Base-by-base conservation (phyloP, 495 filamentous ascomycete species). In the Aspergillus saccharolyticus region DNA sequence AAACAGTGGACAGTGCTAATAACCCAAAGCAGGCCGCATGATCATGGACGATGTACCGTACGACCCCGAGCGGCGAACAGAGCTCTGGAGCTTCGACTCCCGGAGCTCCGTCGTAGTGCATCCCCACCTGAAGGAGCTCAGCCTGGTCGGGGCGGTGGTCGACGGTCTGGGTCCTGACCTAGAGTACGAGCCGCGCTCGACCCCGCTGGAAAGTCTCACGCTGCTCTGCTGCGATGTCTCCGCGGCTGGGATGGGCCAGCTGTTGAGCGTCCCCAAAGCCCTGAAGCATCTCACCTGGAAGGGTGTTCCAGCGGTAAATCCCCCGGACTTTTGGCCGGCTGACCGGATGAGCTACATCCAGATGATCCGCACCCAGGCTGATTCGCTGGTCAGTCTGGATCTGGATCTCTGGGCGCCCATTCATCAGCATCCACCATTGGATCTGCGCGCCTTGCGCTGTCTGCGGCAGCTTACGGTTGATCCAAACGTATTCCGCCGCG, bases 391-490 rank as follows among this genome's bases (percentile, higher is more conserved):
- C 9, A 44, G 15, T 4, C 39, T 57, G 1, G 55, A 57, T 10
- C 39, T 52, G 33, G 55, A 57, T 16, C 52, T 57, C 33, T 45
- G 18, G 15, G 21, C 42, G 10, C 17, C 10, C 17, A 4, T 3
- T 9, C 9, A 24, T 1, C 14, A 17, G 2, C 24, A 50, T 16
- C 42, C 55, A 39, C 42, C 55, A 12, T 19, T 57, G 17, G 42
- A 51, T 24, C 46, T 57, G 14, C 42, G 30, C n/a, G 49, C 28
- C 2, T 52, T 57, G 17, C 15, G 12, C 3, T 1, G 5, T 21
- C 42, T 47, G 10, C 42, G 43, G 18, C 42, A 52, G 43, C 55
- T 57, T 28, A 45, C 49, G 2, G 28, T 57, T 28, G 39, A 57
- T 30, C 44, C 54, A 5, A 9, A 3, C 6, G 54, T 19, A 25